Evolutionary conservation across 352 stramenopile genomes (phyloP).

Genomic region (Globisporangium parvum): DNA sequence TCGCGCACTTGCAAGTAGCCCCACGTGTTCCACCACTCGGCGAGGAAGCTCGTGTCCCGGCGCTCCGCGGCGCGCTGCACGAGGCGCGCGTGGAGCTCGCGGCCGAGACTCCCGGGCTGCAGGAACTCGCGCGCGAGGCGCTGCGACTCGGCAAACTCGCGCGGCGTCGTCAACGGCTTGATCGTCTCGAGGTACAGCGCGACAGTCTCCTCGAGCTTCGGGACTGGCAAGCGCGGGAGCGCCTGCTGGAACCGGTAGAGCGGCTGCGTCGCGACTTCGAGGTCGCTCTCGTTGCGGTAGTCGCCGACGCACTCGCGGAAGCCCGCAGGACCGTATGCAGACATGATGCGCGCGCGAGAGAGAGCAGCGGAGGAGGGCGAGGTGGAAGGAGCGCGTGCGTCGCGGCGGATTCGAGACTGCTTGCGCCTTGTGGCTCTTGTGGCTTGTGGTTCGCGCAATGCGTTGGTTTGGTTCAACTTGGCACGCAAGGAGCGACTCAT

Average conservation of each 20-base stretch:
- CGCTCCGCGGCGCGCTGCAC: slow-evolving; percentile 42
- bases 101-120: slow-evolving; percentile 39
- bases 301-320: slow-evolving; percentile 95
- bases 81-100: slow-evolving; percentile 74
- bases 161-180: slow-evolving; percentile 65
- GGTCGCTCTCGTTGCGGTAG: slow-evolving; percentile 71
- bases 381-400: neutral
- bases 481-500: neutral
- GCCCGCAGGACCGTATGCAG: slow-evolving; percentile 52
- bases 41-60: slow-evolving; percentile 59
- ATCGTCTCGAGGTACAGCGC: slow-evolving; percentile 87
- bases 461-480: neutral
- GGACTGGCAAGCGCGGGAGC: slow-evolving; percentile 90
- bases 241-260: slow-evolving; percentile 81
- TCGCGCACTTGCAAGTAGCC: slow-evolving; percentile 75
- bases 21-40: slow-evolving; percentile 78
- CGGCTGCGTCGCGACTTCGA: slow-evolving; percentile 40
- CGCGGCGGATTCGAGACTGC: neutral
- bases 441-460: too few species aligned
- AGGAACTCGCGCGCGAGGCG: slow-evolving; percentile 73
- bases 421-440: neutral
- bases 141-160: slow-evolving; percentile 71
- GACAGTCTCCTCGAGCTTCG: slow-evolving; percentile 85
- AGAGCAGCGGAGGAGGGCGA: neutral
- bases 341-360: neutral